Base-by-base conservation (phyloP, 345 rosid species). In the Acer yangbiense region DNA sequence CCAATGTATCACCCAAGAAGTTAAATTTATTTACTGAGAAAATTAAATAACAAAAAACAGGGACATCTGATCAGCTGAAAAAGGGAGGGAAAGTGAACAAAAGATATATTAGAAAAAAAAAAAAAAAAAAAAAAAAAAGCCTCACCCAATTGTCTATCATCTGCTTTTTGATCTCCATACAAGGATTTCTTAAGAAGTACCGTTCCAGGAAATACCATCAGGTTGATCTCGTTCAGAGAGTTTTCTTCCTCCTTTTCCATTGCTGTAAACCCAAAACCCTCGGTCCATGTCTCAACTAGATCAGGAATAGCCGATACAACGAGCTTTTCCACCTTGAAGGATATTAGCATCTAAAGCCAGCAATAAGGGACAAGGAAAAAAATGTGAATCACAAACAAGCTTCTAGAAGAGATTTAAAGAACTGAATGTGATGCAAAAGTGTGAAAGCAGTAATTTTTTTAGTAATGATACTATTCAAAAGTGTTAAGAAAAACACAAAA, bases 151-250 rank as follows among this genome's bases (percentile, higher is more conserved):
- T 81, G 66, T 27, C 11, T 54, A 17, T 81, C 85, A 17, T 81
- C 85, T 68, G 85, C 68, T 52, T 80, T 73, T 35, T 73, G 72
- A 57, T 74, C 65, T 68, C 75, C 54, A 69, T 83, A 79, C 32
- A 93, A 84, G 1, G 87, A 70, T 85, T 95, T 95, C 63, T 82
- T 90, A 60, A 95, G 93, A 77, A 90, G 84, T 41, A 90, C 62
- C 3, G 98, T 83, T 55, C 97, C 98, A 12, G 98, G 98, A 83
- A 93, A 90, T 62, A 95, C 95, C 98, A 92, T 90, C 83, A 93
- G 84, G 84, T 92, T 95, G 83, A 90, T 75, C 77, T 77, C 85
- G 60, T 83, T 90, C 48, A 93, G 89, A 68, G 86, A 75, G 72
- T 76, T 81, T 77, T 84, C 93, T 82, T 95, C 98, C 1, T 83